These are phyloP conservation scores for Nakazawaea molendinolei DNA, from an alignment of 805 yeast genomes.

Conservation along the genomic window DNA sequence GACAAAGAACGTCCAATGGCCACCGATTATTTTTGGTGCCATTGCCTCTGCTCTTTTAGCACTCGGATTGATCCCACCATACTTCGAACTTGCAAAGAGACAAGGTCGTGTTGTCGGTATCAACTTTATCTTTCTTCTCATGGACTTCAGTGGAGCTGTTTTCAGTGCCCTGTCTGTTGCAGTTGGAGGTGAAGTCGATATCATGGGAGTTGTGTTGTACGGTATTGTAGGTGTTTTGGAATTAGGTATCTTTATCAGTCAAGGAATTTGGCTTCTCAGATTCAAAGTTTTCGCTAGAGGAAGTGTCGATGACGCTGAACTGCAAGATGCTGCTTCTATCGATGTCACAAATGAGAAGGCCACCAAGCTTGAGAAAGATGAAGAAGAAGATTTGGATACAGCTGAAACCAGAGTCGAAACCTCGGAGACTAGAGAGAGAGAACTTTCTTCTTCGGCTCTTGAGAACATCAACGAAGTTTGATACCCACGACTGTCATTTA, in stretches of 20 bases:
- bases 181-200: slow-evolving; percentile 53
- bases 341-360: slow-evolving; percentile 1
- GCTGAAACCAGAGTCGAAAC: slow-evolving; percentile 6
- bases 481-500: neutral
- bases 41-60: slow-evolving; percentile 73
- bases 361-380: neutral
- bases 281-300: slow-evolving; percentile 19
- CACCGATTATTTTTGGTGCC: slow-evolving; percentile 72
- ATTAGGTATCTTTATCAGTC: slow-evolving; percentile 68
- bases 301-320: neutral
- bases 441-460: neutral
- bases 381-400: slow-evolving; percentile 8
- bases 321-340: neutral
- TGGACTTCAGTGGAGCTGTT: slow-evolving; percentile 84
- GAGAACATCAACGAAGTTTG: slow-evolving; percentile 3
- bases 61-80: slow-evolving; percentile 81
- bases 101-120: slow-evolving; percentile 84
- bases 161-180: slow-evolving; percentile 51
- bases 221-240: slow-evolving; percentile 71
- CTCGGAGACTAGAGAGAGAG: neutral
- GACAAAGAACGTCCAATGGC: slow-evolving; percentile 49
- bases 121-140: slow-evolving; percentile 66
- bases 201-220: slow-evolving; percentile 74
- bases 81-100: slow-evolving; percentile 73
- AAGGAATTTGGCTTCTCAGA: slow-evolving; percentile 60